Conservation (phyloP, 2,329 filamentous ascomycete genomes). For the Cladosporium sp. region DNA sequence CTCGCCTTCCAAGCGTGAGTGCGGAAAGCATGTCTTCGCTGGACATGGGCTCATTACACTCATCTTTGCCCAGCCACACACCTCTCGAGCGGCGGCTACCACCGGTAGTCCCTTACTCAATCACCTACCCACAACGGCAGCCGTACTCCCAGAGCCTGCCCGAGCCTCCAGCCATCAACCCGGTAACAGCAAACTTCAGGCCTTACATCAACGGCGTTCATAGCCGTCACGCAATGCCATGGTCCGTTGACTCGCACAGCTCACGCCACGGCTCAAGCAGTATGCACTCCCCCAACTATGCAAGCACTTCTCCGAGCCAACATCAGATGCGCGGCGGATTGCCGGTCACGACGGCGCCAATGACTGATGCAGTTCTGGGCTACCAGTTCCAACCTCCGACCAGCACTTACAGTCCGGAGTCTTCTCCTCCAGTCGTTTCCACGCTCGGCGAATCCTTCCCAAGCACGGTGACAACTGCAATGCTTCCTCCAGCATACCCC, state of each 20-base stretch:
- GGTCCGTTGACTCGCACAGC: constrained; percentile 25
- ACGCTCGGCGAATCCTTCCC: constrained; percentile 26
- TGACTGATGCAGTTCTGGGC: constrained; percentile 27
- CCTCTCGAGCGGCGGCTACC: constrained; percentile 36
- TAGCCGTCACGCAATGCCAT: constrained; percentile 34
- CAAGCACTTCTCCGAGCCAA: constrained; percentile 1
- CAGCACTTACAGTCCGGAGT: constrained; percentile 27
- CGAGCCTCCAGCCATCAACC: constrained; percentile 29
- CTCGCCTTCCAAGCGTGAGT: constrained; percentile 31
- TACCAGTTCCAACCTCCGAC: constrained; percentile 30
- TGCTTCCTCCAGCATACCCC: constrained; percentile 27
- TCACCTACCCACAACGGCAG: constrained; percentile 22
- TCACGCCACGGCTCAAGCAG: background rate
- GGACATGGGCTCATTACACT: constrained; percentile 37
- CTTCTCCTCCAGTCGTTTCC: constrained; percentile 27
- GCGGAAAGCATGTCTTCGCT: constrained; percentile 33
- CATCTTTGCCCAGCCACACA: constrained; percentile 34
- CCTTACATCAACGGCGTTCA: constrained; percentile 32
- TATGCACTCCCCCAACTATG: background rate
- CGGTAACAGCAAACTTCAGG: constrained; percentile 23
- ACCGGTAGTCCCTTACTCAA: constrained; percentile 27
- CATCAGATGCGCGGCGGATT: background rate
- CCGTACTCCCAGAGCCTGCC: constrained; percentile 25
- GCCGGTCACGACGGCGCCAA: background rate
- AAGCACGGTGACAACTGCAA: constrained; percentile 21